A percentile compares a stretch with the other conserved stretches of the same genome.
Evolutionary conservation across 176 grass and related monocot genomes (phyloP).

Genomic region (Carex kokanica): DNA sequence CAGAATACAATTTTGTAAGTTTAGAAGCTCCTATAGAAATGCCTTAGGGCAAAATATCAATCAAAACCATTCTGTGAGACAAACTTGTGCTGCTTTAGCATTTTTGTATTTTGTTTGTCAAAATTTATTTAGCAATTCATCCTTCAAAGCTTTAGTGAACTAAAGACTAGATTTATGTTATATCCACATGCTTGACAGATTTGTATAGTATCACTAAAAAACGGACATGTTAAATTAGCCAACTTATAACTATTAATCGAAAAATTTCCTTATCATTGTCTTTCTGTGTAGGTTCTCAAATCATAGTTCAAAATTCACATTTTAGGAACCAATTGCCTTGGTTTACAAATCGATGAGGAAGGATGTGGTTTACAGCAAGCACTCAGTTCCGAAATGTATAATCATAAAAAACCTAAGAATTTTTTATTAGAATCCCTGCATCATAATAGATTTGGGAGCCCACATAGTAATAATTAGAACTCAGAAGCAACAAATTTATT

Average conservation of each 20-base stretch:
- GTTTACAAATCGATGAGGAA: background rate
- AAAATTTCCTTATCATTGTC: background rate
- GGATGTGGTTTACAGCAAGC: background rate
- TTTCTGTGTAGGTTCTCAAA: background rate
- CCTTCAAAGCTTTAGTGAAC: background rate
- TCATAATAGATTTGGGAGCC: background rate
- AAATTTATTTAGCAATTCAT: background rate
- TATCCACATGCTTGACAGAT: slow-evolving; percentile 19
- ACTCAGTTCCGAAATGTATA: background rate
- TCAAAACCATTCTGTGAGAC: background rate
- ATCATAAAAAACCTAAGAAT: background rate
- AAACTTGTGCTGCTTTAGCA: background rate
- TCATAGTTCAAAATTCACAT: background rate
- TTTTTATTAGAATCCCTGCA: background rate
- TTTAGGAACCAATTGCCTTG: background rate
- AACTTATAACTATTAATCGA: background rate
- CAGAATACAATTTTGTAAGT: background rate
- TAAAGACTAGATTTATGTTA: background rate
- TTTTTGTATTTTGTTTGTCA: background rate
- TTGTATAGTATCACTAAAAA: background rate
- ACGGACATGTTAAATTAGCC: background rate
- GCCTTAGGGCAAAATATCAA: background rate
- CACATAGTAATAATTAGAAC: background rate
- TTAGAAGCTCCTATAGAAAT: background rate
- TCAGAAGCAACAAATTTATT: background rate